A percentile compares a stretch with the other conserved stretches of the same genome.
Conservation (phyloP, 257 asterid genomes). For the Solanum virginianum region DNA sequence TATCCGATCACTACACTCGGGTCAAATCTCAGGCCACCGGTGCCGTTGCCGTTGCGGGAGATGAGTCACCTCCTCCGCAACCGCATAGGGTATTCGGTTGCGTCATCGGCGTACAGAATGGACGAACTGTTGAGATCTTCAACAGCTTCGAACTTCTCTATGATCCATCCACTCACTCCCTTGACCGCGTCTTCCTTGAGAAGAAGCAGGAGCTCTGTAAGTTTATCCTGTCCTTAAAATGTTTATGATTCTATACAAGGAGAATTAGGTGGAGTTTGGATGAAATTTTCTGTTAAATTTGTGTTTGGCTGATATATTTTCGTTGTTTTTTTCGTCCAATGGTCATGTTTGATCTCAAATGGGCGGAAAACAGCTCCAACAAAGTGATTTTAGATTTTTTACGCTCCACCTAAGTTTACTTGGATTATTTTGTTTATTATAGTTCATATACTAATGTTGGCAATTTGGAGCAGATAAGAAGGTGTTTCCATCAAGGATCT, state of each 20-base stretch:
- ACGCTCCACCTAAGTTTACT: not conserved
- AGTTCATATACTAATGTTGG: not conserved
- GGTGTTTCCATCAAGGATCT: too few species aligned
- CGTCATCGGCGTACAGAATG: constrained; percentile 93
- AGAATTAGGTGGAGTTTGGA: not conserved
- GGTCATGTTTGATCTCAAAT: not conserved
- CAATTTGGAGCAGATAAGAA: constrained; percentile 66
- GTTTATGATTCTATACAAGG: not conserved
- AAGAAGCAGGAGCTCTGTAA: constrained; percentile 94
- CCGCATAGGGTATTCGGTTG: constrained; percentile 77
- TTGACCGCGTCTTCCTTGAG: constrained; percentile 79
- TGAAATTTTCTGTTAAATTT: not conserved
- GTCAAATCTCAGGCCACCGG: constrained; percentile 64
- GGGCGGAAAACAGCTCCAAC: not conserved
- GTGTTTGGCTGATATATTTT: not conserved
- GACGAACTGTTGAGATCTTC: constrained; percentile 97
- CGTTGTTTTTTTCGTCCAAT: not conserved
- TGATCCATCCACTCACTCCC: constrained; percentile 53
- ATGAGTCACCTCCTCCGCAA: not conserved
- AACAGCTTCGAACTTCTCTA: constrained; percentile 90
- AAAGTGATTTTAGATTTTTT: not conserved
- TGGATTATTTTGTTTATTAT: not conserved
- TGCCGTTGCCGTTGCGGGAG: not conserved
- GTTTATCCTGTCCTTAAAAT: constrained; percentile 1
- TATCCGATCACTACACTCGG: constrained; percentile 93